Evolutionary conservation across 495 filamentous ascomycete genomes (phyloP), one percentile per base, ranked within the genome.

Genomic region (Cercophora samala): DNA sequence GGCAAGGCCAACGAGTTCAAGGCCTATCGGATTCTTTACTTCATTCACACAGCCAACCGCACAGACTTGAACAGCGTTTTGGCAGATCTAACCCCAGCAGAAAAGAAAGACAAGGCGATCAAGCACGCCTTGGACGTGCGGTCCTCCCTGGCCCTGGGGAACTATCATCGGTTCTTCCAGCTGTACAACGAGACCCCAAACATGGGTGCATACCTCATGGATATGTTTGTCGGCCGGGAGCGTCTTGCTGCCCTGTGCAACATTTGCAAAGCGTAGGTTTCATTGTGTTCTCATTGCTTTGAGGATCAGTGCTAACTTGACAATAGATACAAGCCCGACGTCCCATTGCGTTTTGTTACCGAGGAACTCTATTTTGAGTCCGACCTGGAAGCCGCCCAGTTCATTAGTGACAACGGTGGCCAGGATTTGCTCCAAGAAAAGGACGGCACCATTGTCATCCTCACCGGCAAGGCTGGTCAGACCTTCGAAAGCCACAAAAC

Each of bases 1-100:
- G 96, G 96, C 67, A 91, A 96, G 81, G 87, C 93, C 64, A 89
- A 89, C 75, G 95, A 99, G 79, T 99, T 99, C 81, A 92, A 93
- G 86, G 96, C 94, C 66, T 99, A 99, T 88, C 96, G 96, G 87
- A 98, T 99, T 80, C 87, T 99, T 77, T 99, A 99, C 87, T 96
- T 95, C 84, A 92, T 99, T 83, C 92, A 99, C 80, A 98, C 96
- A 72, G 92, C 91, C 83, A 99, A 98, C 83, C 92, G 92, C 83
- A 93, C 92, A 78, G 95, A 93, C 81, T 91, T 99, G 88, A 98
- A 97, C 84, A 92, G 97, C 83, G 87, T 93, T 68, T 85, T 99
- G 79, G 93, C 93, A 86, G 93, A 97, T 88, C 89, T 99, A 92
- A 98, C 93, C 78, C 80, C 90, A 84, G 86, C 90, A 91, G 95